phyloP scores from a whole-genome alignment of 2,329 filamentous ascomycete genomes.

The Talaromyces sp. region DNA sequence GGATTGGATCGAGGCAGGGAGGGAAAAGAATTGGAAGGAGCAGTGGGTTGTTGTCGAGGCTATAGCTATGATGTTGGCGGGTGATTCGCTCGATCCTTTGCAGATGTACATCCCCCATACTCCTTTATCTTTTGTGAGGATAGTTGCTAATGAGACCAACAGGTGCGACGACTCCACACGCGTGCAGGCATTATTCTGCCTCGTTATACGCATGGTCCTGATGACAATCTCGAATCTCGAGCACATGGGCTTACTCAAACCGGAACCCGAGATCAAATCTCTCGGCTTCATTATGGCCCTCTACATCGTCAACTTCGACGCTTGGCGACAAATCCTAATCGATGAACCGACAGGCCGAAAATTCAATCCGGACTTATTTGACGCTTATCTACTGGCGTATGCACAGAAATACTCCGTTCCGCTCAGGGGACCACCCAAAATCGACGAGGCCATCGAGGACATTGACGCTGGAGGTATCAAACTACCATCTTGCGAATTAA shows the following conservation, averaged over 20 bases:
- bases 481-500: constrained; percentile 27
- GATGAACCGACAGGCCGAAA: neutral
- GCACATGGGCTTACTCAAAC: constrained; percentile 31
- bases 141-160: neutral
- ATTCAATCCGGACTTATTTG: neutral
- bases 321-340: constrained; percentile 11
- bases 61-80: constrained; percentile 33
- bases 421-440: neutral
- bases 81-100: constrained; percentile 21
- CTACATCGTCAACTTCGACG: constrained; percentile 33
- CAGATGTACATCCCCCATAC: constrained; percentile 21
- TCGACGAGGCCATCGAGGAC: constrained; percentile 21
- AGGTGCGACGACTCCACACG: neutral
- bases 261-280: constrained; percentile 39
- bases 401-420: neutral
- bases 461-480: constrained; percentile 24
- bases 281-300: constrained; percentile 42
- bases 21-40: constrained; percentile 35
- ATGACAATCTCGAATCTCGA: constrained; percentile 42
- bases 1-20: constrained; percentile 40
- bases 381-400: neutral
- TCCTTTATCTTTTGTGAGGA: no score
- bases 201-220: constrained; percentile 33
- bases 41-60: constrained; percentile 46
- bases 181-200: neutral